Percentiles rank a stretch among this genome's conserved stretches.
Evolutionary conservation across 768 basidiomycete species (phyloP).

Genomic region (Terana coerulea): DNA sequence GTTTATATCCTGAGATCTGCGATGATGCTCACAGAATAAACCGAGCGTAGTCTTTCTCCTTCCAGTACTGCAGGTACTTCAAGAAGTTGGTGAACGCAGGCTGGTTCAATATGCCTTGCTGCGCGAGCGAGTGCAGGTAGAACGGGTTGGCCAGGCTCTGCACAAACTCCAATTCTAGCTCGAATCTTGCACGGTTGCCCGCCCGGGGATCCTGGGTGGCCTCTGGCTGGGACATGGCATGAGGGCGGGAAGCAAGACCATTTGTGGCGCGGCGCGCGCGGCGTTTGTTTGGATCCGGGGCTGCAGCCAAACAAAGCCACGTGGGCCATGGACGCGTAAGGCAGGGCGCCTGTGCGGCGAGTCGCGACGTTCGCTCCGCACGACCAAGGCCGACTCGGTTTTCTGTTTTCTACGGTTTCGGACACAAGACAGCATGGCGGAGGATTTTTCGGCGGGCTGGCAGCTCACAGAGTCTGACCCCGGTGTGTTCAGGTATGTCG

Average conservation of each 20-base stretch:
- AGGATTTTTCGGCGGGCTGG: constrained; percentile 73
- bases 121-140: constrained; percentile 85
- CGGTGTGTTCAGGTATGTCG: constrained; percentile 82
- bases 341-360: neutral
- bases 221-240: constrained; percentile 22
- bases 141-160: constrained; percentile 94
- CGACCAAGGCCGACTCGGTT: too few species aligned
- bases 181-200: constrained; percentile 73
- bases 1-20: constrained; percentile 22
- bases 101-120: constrained; percentile 82
- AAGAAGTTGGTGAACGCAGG: constrained; percentile 86
- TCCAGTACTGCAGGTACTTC: constrained; percentile 84
- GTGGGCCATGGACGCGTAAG: constrained; percentile 21
- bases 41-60: constrained; percentile 88
- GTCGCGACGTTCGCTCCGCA: neutral
- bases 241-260: neutral
- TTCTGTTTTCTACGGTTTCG: too few species aligned
- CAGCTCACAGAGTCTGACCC: constrained; percentile 71
- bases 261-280: neutral
- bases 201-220: constrained; percentile 46
- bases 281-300: constrained; percentile 30
- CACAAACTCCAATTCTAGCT: constrained; percentile 87
- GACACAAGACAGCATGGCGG: constrained; percentile 29
- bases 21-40: constrained; percentile 76
- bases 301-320: constrained; percentile 30